These are phyloP conservation scores for Alternaria consortialis DNA, from an alignment of 2,329 filamentous ascomycete genomes.

Conservation along the genomic window DNA sequence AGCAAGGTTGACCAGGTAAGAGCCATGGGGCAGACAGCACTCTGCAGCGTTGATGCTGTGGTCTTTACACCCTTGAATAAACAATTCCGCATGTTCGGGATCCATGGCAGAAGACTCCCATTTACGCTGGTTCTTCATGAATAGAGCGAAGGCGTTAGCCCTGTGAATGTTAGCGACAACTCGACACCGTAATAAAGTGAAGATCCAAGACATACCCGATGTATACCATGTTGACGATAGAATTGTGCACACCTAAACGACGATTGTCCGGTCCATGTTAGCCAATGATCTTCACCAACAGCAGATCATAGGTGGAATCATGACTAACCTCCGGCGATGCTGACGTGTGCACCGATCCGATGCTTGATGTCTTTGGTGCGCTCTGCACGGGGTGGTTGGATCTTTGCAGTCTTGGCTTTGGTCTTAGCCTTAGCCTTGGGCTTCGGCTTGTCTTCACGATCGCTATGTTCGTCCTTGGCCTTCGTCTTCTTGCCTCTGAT, in stretches of 20 bases:
- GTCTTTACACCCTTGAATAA: conserved; percentile 72
- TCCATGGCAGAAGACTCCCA: conserved; percentile 86
- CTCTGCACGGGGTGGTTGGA: conserved; percentile 71
- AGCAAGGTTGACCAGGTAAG: conserved; percentile 95
- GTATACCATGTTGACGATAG: conserved; percentile 77
- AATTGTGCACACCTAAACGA: conserved; percentile 81
- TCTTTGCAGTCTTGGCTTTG: conserved; percentile 55
- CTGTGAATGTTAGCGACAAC: conserved; percentile 54
- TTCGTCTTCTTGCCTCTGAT: conserved; percentile 7
- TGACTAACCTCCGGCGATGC: conserved; percentile 79
- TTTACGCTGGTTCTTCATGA: conserved; percentile 95
- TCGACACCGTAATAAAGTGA: not conserved
- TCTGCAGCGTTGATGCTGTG: conserved; percentile 75
- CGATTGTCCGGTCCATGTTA: conserved; percentile 29
- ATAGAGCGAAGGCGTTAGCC: conserved; percentile 91
- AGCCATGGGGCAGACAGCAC: conserved; percentile 90
- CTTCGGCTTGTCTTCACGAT: conserved; percentile 22
- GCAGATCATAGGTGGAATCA: not conserved
- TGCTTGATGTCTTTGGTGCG: conserved; percentile 78
- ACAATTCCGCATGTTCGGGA: conserved; percentile 71
- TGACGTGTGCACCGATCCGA: conserved; percentile 92
- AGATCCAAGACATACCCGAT: conserved; percentile 65
- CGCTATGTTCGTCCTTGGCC: conserved; percentile 1
- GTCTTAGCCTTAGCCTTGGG: conserved; percentile 41
- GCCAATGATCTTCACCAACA: conserved; percentile 11